Evolutionary conservation across 2,329 filamentous ascomycete species (phyloP), one percentile per base, ranked within the genome.

Genomic region (Xylaria sp.): DNA sequence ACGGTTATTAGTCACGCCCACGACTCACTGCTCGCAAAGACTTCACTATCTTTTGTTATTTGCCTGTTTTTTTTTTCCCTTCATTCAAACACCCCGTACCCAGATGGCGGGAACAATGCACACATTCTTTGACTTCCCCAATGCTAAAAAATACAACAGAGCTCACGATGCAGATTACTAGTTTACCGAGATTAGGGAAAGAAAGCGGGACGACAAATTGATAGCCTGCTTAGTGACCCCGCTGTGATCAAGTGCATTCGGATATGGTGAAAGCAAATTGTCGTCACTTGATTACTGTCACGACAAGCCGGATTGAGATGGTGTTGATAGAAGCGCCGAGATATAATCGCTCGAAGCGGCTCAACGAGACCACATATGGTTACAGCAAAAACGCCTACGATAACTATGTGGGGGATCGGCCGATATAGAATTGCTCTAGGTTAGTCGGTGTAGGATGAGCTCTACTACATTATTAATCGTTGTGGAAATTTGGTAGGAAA

Each of bases 341-440:
- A 38, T 40, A 49, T 26, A 28, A 31, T 61, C 33, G 26, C 36
- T 38, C 36, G 40, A 49, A 33, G 58, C 15, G 33, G 42, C 49
- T 44, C 10, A 26, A 23, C 28, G 38, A 40, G 17, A 4, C 36
- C 11, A 42, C n/a, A 42, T 15, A 56, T 23, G 33, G 53, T 56
- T 58, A n/a, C 10, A 42, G 53, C 20, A 46, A 20, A 15, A 28
- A 15, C 23, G 10, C 15, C 36, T 42, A 28, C 17, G 11, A 57
- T n/a, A 40, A 40, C 54, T 20, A 42, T 42, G 54, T 58, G 54
- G 54, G 53, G 54, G 6, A 11, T 20, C 33, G 36, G 54, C 54
- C 54, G 51, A 17, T 57, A 20, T 57, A 26, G 33, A 42, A 17
- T 57, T 17, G 33, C 33, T 4, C 53, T 38, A n/a, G n/a, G n/a